Evolutionary conservation across 768 basidiomycete genomes (phyloP).

Genomic region (Boletus speciosus): DNA sequence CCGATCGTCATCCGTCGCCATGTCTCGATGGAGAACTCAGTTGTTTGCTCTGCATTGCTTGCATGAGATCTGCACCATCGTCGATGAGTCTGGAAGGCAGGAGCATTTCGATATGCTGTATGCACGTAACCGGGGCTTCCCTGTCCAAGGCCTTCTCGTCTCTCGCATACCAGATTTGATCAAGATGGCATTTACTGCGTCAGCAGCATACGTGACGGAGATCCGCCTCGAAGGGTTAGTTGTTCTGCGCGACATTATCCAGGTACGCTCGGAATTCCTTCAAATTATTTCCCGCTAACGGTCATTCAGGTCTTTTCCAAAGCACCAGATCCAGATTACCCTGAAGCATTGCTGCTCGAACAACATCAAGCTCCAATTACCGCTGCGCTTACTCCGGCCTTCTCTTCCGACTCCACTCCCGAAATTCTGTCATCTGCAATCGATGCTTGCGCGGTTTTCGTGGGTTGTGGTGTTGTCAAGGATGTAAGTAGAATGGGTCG

Average conservation of each 20-base stretch:
- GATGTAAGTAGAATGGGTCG: conserved; percentile 91
- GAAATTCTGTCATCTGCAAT: conserved; percentile 93
- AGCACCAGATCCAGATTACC: conserved; percentile 90
- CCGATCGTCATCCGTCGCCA: conserved; percentile 40
- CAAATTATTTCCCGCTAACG: conserved; percentile 2
- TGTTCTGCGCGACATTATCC: conserved; percentile 88
- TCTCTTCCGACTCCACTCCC: conserved; percentile 91
- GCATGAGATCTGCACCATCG: conserved; percentile 80
- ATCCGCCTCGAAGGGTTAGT: conserved; percentile 89
- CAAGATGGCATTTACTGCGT: conserved; percentile 97
- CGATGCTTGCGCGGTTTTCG: conserved; percentile 90
- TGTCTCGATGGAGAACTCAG: conserved; percentile 94
- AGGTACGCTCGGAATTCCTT: conserved; percentile 45
- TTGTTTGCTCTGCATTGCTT: conserved; percentile 91
- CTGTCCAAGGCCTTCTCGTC: conserved; percentile 64
- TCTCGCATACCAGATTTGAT: conserved; percentile 90
- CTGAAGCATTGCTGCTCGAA: conserved; percentile 84
- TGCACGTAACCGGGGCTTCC: conserved; percentile 59
- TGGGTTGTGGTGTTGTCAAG: conserved; percentile 92
- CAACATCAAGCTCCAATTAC: conserved; percentile 99
- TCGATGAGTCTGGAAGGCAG: conserved; percentile 64
- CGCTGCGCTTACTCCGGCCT: conserved; percentile 93
- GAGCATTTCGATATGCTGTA: conserved; percentile 82
- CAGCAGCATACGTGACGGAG: conserved; percentile 93
- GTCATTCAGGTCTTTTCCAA: conserved; percentile 72